These are phyloP conservation scores for Chlorella vulgaris DNA, from an alignment of 139 green algal species.

Conservation along the genomic window DNA sequence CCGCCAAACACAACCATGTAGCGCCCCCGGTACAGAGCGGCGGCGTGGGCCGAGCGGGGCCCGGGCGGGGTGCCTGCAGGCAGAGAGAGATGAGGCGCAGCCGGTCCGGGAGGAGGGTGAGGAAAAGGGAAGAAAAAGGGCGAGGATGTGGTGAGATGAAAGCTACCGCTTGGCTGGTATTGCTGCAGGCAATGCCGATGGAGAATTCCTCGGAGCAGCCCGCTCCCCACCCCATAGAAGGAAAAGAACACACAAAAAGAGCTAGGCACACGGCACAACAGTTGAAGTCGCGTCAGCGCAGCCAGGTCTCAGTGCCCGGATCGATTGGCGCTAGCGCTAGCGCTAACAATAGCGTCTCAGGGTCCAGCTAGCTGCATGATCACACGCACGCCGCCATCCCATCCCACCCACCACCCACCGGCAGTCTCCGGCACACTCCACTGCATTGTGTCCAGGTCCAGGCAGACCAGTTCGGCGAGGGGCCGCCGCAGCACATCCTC, in stretches of 20 bases:
- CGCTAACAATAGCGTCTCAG: not conserved
- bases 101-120: not conserved
- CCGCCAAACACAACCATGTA: constrained; percentile 79
- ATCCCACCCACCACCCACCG: not conserved
- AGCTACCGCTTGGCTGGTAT: no score
- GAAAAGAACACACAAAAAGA: no score
- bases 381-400: not conserved
- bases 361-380: not conserved
- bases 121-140: no score
- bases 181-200: no score
- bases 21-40: constrained; percentile 55
- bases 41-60: constrained; percentile 75
- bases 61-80: constrained; percentile 45
- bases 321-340: no score
- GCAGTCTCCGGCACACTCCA: constrained; percentile 48
- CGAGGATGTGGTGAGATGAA: no score
- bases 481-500: constrained; percentile 75
- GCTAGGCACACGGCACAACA: no score
- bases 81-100: not conserved
- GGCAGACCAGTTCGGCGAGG: constrained; percentile 67
- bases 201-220: no score
- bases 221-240: no score
- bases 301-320: no score
- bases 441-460: constrained; percentile 67
- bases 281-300: no score